Base-by-base conservation (phyloP, 148 eudicot species). In the Vaccinium darrowii region DNA sequence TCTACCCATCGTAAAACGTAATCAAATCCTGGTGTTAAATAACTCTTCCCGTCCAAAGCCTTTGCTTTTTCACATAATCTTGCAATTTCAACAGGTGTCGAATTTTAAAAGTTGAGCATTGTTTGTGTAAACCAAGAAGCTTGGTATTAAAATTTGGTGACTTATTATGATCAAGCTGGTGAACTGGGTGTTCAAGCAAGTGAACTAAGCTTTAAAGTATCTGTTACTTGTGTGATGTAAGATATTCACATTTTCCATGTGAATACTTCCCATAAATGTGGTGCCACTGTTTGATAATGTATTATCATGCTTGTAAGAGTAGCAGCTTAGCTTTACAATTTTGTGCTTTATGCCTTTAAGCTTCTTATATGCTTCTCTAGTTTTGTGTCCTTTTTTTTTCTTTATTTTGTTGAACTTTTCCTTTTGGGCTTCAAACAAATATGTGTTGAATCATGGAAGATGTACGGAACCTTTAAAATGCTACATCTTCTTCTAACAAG, bases 401-500 rank as follows among this genome's bases (percentile, higher is more conserved):
- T 57, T 57, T 15, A 5, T 8, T 3, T 52, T 8, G 8, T 15
- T 16, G 10, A 47, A 33, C 47, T 33, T 33, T 30, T 0, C 58
- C 72, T 19, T 36, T 47, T 62, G 11, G 63, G 25, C 51, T 47
- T 49, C 65, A 49, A 47, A 84, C 8, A 58, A 15, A 39, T 0
- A 19, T 76, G 60, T 60, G 47, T 57, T 84, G 8, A 27, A 60
- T 84, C 53, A 6, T 83, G 81, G 73, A 72, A 14, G 47, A 30
- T 75, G 49, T 76, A 39, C 39, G 49, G 39, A 71, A 76, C 78
- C 21, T 57, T 19, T 60, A 47, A 21, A 83, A 58, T 36, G 63
- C 30, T 75, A 67, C 27, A 27, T 36, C 47, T 82, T 30, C 33
- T 67, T 83, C n/a, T 83, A 8, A 19, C 50, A 25, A 62, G 69